Base-by-base conservation (phyloP, 1,139 yeast species). In the Protomyces arabidopsidicola region DNA sequence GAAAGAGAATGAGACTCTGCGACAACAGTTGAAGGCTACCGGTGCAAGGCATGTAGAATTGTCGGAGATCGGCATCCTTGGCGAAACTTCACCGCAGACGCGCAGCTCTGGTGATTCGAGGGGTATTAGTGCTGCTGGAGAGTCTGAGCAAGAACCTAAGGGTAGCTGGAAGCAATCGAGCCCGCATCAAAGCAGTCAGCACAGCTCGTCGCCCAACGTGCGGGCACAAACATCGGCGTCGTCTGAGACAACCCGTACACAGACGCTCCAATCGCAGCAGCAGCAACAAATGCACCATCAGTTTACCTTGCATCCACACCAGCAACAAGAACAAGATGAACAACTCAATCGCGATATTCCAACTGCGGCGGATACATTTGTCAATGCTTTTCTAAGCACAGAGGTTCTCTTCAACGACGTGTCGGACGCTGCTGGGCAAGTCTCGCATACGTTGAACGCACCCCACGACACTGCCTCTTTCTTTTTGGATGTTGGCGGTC, bases 1-100 rank as follows among this genome's bases (percentile, higher is more conserved):
- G 54, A 55, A 66, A 39, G 69, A 66, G 52, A 66, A 65, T 45
- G 60, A 66, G 36, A 57, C 64, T 22, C 45, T 66, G 20, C 56
- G 65, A 62, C 63, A 48, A 31, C 36, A 52, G 51, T 34, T 62
- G 53, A 16, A 52, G 18, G 38, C n/a, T n/a, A 10, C 50, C 36
- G 56, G 54, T 24, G 57, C 45, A 35, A 34, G 12, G 45, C 18
- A 39, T 8, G 45, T 14, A 18, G 45, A 39, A 14, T 2, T 39
- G 6, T 39, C 45, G n/a, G 45, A 39, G 18, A 39, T 39, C 18
- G 45, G 45, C 45, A 6, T 39, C 18, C 45, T n/a, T 8, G 18
- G 45, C n/a, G 45, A 39, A 12, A 12, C n/a, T n/a, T n/a, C n/a
- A n/a, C n/a, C n/a, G n/a, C n/a, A n/a, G n/a, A n/a, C n/a, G n/a